Conservation (phyloP, 257 asterid species). For the Haberlea rhodopensis region DNA sequence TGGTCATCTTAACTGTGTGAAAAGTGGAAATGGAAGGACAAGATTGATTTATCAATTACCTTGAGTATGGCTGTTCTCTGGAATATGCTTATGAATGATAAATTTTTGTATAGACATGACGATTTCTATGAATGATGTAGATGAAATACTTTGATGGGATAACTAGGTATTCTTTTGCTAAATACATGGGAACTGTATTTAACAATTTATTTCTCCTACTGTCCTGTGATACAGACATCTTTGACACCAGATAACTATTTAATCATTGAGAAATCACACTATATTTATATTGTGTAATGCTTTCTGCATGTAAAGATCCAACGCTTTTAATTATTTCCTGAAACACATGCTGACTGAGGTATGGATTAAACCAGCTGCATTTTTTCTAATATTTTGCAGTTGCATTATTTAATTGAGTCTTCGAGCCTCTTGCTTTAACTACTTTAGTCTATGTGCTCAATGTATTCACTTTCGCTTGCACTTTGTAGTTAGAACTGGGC, state of each 20-base stretch:
- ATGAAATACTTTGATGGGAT: too few species aligned
- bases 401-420: slow-evolving; percentile 1
- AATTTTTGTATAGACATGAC: neutral
- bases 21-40: too few species aligned
- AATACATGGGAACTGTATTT: too few species aligned
- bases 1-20: neutral
- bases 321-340: neutral
- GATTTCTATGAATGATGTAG: neutral
- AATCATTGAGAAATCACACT: too few species aligned
- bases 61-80: neutral
- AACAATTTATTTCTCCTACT: too few species aligned
- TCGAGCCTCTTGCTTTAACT: neutral
- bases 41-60: neutral
- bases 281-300: too few species aligned
- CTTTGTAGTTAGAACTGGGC: slow-evolving; percentile 69
- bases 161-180: too few species aligned
- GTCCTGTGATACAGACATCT: too few species aligned
- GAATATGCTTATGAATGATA: neutral
- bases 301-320: too few species aligned
- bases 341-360: too few species aligned
- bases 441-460: slow-evolving; percentile 4
- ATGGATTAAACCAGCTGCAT: too few species aligned
- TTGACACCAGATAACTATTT: too few species aligned
- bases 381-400: slow-evolving; percentile 9
- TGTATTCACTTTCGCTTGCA: slow-evolving; percentile 14